A percentile compares a stretch with the other conserved stretches of the same genome.
Evolutionary conservation across 1,284 basidiomycete genomes (phyloP).

Genomic region (Sphagnurus paluster): DNA sequence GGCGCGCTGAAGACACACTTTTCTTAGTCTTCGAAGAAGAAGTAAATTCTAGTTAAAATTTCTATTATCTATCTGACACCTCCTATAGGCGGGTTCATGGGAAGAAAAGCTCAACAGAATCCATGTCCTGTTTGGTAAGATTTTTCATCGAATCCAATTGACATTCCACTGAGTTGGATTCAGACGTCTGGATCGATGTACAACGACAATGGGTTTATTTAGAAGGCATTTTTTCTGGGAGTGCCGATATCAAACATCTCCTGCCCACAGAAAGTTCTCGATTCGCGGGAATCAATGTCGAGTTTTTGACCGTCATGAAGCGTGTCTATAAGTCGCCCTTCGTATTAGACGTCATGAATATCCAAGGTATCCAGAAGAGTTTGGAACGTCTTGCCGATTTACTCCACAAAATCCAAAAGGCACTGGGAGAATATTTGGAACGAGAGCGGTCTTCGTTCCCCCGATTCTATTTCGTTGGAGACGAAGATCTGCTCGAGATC

Average conservation of each 20-base stretch:
- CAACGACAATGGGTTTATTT: slow-evolving; percentile 99
- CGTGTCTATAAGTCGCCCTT: slow-evolving; percentile 99
- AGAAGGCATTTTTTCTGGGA: slow-evolving; percentile 99
- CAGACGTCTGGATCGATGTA: slow-evolving; percentile 99
- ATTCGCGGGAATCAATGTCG: slow-evolving; percentile 98
- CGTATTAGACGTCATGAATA: slow-evolving; percentile 95
- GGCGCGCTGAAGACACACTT: too few species aligned
- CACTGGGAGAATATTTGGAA: slow-evolving; percentile 98
- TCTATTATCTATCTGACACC: slow-evolving; percentile 2
- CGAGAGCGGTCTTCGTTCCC: slow-evolving; percentile 97
- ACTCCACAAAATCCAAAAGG: slow-evolving; percentile 98
- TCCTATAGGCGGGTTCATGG: slow-evolving; percentile 77
- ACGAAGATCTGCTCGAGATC: slow-evolving; percentile 98
- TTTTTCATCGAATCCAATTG: background rate
- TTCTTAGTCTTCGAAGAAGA: slow-evolving; percentile 88
- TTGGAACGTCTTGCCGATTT: slow-evolving; percentile 96
- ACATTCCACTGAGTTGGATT: slow-evolving; percentile 6
- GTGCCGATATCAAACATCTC: slow-evolving; percentile 97
- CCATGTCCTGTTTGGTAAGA: slow-evolving; percentile 89
- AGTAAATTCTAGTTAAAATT: slow-evolving; percentile 31
- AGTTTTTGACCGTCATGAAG: slow-evolving; percentile 99
- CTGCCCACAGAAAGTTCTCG: slow-evolving; percentile 96
- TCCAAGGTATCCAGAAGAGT: slow-evolving; percentile 94
- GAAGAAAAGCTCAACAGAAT: slow-evolving; percentile 94
- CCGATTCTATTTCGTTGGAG: slow-evolving; percentile 99